phyloP scores from a whole-genome alignment of 257 asterid genomes.

The Pogostemon cablin region DNA sequence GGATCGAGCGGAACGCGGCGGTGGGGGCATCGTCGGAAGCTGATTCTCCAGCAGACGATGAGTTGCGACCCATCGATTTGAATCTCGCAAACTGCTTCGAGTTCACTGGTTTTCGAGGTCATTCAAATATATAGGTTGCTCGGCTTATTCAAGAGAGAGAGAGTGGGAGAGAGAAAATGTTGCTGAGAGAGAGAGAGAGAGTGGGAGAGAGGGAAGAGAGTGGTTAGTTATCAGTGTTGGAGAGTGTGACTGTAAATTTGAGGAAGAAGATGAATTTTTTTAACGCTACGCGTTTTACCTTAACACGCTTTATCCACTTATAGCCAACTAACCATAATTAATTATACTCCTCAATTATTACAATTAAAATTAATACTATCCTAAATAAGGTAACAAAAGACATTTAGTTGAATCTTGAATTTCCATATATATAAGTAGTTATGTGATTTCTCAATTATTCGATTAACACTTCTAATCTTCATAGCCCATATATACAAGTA shows the following conservation, averaged over 20 bases:
- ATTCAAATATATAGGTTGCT: slow-evolving; percentile 9
- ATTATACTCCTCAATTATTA: too few species aligned
- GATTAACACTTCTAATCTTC: background rate
- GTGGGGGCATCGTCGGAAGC: slow-evolving; percentile 51
- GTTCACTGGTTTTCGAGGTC: slow-evolving; percentile 28
- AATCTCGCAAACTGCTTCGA: slow-evolving; percentile 30
- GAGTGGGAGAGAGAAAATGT: background rate
- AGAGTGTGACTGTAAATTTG: slow-evolving; percentile 36
- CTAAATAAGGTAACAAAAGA: too few species aligned
- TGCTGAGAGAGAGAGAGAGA: background rate
- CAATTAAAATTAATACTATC: too few species aligned
- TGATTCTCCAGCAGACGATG: slow-evolving; percentile 45
- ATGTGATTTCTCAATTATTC: background rate
- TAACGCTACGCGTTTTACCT: slow-evolving; percentile 17
- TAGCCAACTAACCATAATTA: background rate
- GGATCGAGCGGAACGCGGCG: slow-evolving; percentile 72
- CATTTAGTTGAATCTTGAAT: too few species aligned
- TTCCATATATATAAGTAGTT: too few species aligned
- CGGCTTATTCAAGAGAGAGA: background rate
- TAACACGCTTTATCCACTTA: slow-evolving; percentile 21
- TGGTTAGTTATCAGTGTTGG: slow-evolving; percentile 33
- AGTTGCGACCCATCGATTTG: slow-evolving; percentile 49
- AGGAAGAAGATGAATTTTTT: slow-evolving; percentile 5
- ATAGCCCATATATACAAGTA: too few species aligned
- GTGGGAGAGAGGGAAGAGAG: background rate